Evolutionary conservation across 106 monocot genomes (phyloP), one percentile per base, ranked within the genome.

Genomic region (Dactylorhiza incarnata): DNA sequence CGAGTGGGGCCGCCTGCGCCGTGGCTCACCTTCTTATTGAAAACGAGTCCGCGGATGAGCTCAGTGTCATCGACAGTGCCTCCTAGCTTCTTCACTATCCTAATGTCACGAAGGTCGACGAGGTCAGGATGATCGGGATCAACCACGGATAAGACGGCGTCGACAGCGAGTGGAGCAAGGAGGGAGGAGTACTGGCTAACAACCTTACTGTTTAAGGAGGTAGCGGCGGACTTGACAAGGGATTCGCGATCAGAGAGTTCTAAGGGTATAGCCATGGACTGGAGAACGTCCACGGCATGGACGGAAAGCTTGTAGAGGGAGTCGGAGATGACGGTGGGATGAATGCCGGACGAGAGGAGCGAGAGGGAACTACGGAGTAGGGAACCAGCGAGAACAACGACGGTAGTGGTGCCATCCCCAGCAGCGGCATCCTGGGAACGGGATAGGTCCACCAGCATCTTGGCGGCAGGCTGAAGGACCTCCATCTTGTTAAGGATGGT

Each of bases 51-150:
- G 9, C 68, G 78, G 37, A 93, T 74, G 49, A 93, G 83, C 84
- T 93, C 93, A 1, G 95, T 96, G 68, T 93, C 95, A 56, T 93
- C 95, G 0, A 96, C 90, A 15, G 95, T 96, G 24, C 95, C 95
- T 2, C 95, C 95, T 0, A 89, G 90, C 85, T 95, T 95, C 86
- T 90, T 95, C 7, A 95, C 89, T 45, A 95, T 80, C 76, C 81
- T 83, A 48, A 95, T 76, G 58, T 95, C 95, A 2, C 87, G 82
- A 45, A 95, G 86, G 44, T 95, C 95, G 26, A 95, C 92, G 24
- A 95, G 88, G 12, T 88, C 87, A 4, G 95, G 95, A 55, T 90
- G 86, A 13, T 68, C 82, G 6, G 95, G 87, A 73, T 95, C 95
- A 9, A 95, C 85, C 0, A 92, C 88, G 23, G 92, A 85, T 9